Base-by-base conservation (phyloP, 1,284 basidiomycete species). In the Erythrobasidium hasegawianum region DNA sequence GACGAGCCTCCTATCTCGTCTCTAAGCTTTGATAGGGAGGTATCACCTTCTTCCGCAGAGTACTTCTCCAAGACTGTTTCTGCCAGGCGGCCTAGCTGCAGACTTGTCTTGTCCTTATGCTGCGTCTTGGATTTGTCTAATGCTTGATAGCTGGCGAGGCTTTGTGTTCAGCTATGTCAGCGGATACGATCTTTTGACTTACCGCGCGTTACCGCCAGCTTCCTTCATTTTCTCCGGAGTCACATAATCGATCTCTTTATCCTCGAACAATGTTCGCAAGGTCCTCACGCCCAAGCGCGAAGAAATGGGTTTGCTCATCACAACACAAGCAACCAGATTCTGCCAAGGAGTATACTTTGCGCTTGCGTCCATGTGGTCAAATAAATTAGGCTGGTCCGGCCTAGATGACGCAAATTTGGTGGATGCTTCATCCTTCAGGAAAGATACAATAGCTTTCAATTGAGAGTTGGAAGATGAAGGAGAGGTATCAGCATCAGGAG, bases 271-370 rank as follows among this genome's bases (percentile, higher is more conserved):
- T 9, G 62, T 65, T 7, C 39, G 29, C n/a, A 65, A 27, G 2
- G 62, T 58, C 16, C 62, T 33, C 5, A 53, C 56, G 1, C 56
- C 55, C n/a, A 65, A 33, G 11, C 62, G 43, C 40, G 53, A 57
- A 14, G 62, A 65, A 11, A 65, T 57, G 7, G 62, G 62, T 27
- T 65, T 65, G 26, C 55, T 57, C 62, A 57, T 57, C 1, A 65
- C 41, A 9, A 55, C 56, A 16, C 41, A 38, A 2, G 43, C 62
- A 5, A 65, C 62, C 14, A 65, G 33, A 40, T 58, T 65, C 38
- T 58, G 43, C n/a, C 53, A 65, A 0, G 62, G 62, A 18, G 62
- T 58, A 22, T 65, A 58, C 20, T 14, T 14, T 10, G 62, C 38
- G n/a, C 39, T 45, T 9, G 39, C 24, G n/a, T 50, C 45, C 55